phyloP scores from a whole-genome alignment of 345 rosid genomes.

The Eucalyptus globulus region DNA sequence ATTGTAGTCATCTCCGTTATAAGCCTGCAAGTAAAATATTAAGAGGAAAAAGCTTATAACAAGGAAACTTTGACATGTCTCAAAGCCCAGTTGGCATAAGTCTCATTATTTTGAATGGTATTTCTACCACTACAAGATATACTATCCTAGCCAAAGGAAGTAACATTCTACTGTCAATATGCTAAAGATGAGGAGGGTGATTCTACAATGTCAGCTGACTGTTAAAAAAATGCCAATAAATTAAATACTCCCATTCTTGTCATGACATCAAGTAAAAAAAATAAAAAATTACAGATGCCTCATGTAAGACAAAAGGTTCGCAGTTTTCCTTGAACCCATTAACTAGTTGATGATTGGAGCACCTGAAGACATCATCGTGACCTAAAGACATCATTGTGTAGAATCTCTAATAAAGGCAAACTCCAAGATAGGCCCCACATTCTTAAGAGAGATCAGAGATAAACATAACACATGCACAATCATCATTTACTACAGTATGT shows the following conservation, averaged over 20 bases:
- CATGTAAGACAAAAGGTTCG: background rate
- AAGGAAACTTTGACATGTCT: background rate
- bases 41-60: background rate
- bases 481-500: background rate
- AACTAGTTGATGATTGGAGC: background rate
- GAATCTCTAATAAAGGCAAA: background rate
- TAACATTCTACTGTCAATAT: background rate
- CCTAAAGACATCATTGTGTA: background rate
- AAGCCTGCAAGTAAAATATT: slow-evolving; percentile 35
- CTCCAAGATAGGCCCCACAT: background rate
- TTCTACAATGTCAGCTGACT: background rate
- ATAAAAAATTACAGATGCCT: background rate
- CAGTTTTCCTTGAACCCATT: background rate
- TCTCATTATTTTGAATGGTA: background rate
- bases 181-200: background rate
- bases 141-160: background rate
- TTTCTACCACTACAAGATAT: background rate
- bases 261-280: background rate
- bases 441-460: background rate
- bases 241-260: background rate
- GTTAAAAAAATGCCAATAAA: background rate
- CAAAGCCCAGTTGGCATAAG: background rate
- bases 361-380: background rate
- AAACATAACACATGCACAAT: background rate
- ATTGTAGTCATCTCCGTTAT: slow-evolving; percentile 91